Conservation (phyloP, 2,329 filamentous ascomycete species). For the Pseudopyricularia javanii region DNA sequence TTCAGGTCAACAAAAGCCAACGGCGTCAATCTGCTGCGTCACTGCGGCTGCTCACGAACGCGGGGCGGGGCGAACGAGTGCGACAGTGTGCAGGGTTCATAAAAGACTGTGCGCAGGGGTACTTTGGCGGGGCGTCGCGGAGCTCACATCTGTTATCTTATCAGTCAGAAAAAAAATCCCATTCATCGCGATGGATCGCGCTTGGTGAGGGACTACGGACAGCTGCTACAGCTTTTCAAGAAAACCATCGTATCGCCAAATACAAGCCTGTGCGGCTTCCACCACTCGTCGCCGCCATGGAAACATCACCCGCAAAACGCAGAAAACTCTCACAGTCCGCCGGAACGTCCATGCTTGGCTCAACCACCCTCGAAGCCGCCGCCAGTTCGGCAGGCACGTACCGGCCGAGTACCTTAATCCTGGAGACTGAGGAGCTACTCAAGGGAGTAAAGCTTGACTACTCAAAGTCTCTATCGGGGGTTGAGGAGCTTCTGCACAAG, state of each 20-base stretch:
- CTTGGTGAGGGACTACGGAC: neutral
- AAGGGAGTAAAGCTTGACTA: conserved; percentile 42
- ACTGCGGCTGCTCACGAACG: neutral
- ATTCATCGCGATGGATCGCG: neutral
- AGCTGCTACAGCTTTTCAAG: neutral
- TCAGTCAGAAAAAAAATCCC: neutral
- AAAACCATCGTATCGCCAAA: neutral
- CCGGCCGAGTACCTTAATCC: conserved; percentile 38
- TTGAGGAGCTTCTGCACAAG: conserved; percentile 35
- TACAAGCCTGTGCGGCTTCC: neutral
- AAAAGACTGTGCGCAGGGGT: neutral
- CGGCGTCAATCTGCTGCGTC: neutral
- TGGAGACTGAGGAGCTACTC: conserved; percentile 48
- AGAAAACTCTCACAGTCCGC: conserved; percentile 1
- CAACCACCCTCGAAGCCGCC: conserved; percentile 11
- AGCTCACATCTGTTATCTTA: neutral
- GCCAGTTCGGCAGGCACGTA: conserved; percentile 17
- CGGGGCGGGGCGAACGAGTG: neutral
- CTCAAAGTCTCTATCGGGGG: conserved; percentile 30
- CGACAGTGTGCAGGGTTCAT: neutral
- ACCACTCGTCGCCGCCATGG: neutral
- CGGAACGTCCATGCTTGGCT: neutral
- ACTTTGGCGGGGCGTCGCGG: neutral
- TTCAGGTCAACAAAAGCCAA: neutral
- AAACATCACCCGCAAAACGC: conserved; percentile 3